These are phyloP conservation scores for Asclepias syriaca DNA, from an alignment of 257 asterid species.

Conservation along the genomic window DNA sequence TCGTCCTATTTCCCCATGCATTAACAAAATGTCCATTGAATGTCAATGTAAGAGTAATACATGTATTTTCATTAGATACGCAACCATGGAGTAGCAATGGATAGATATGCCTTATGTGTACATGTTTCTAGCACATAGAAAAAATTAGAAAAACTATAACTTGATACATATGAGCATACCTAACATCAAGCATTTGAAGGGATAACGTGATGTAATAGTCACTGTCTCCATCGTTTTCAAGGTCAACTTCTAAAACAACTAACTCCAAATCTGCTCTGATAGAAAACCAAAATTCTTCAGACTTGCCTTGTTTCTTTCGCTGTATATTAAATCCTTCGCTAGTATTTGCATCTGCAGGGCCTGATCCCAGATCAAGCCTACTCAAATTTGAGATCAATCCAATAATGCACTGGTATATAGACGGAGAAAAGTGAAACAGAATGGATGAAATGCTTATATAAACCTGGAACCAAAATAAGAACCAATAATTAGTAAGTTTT, in stretches of 20 bases:
- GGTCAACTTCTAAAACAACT: conserved; percentile 49
- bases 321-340: conserved; percentile 23
- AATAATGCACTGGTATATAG: conserved; percentile 43
- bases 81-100: neutral
- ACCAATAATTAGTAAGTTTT: neutral
- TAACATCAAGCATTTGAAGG: conserved; percentile 42
- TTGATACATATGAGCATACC: conserved; percentile 43
- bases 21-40: neutral
- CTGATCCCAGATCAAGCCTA: conserved; percentile 37
- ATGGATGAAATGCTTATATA: conserved; percentile 54
- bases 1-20: too few relatives aligned
- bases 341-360: conserved; percentile 23
- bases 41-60: neutral
- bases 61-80: neutral
- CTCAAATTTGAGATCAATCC: conserved; percentile 40
- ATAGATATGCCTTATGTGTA: neutral
- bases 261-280: conserved; percentile 44
- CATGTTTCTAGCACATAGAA: neutral
- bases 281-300: conserved; percentile 49
- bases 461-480: conserved; percentile 47
- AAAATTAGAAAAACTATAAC: neutral
- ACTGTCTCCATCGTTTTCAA: conserved; percentile 54
- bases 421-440: conserved; percentile 60
- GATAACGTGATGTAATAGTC: conserved; percentile 45
- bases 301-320: conserved; percentile 29